phyloP scores from a whole-genome alignment of 2,329 filamentous ascomycete genomes.

The Myriosclerotinia curreyana region DNA sequence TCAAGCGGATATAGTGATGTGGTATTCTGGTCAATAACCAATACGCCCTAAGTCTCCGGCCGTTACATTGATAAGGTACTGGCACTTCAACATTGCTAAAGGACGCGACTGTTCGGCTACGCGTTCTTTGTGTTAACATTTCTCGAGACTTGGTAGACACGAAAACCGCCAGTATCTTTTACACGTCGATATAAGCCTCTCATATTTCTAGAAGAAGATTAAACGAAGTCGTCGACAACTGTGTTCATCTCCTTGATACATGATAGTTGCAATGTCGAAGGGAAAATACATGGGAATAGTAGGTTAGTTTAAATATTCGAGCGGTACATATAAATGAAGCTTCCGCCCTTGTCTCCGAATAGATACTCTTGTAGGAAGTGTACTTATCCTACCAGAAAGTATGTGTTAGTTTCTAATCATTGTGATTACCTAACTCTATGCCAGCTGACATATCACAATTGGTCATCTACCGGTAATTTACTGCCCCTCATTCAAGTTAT shows the following conservation, averaged over 20 bases:
- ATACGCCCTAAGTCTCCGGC: background rate
- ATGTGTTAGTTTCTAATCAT: background rate
- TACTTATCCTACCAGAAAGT: no score
- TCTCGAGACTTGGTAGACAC: no score
- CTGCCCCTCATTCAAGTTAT: background rate
- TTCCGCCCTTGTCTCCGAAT: no score
- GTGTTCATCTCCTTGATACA: background rate
- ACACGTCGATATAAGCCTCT: background rate
- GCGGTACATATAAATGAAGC: no score
- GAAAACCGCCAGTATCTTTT: background rate
- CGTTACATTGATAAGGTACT: constrained; percentile 6
- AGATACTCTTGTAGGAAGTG: no score
- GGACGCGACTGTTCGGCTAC: background rate
- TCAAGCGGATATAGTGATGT: no score
- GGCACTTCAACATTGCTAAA: background rate
- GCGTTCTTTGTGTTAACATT: background rate
- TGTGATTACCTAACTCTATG: background rate
- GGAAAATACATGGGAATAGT: background rate
- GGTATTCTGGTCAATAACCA: background rate
- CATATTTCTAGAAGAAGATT: background rate
- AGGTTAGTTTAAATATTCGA: background rate
- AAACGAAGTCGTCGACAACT: background rate
- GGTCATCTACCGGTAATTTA: background rate
- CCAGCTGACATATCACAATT: constrained; percentile 3
- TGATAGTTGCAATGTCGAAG: background rate